phyloP scores from a whole-genome alignment of 2,329 filamentous ascomycete species.

The Calonectria fujianensis region DNA sequence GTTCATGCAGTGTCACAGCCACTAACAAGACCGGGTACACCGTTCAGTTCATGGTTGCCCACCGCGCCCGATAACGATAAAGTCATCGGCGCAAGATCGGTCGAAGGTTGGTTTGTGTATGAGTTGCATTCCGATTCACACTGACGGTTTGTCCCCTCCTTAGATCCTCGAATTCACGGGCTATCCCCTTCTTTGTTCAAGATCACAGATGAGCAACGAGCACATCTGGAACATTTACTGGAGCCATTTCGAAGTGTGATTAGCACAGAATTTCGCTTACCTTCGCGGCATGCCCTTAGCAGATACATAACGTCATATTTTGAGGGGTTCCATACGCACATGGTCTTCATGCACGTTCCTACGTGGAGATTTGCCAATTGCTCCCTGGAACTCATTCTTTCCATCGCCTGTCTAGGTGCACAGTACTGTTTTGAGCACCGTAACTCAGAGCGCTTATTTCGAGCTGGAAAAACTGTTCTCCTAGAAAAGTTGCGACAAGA shows the following conservation, averaged over 20 bases:
- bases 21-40: constrained; percentile 55
- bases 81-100: constrained; percentile 45
- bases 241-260: constrained; percentile 56
- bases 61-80: constrained; percentile 58
- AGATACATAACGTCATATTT: constrained; percentile 61
- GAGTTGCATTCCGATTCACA: background rate
- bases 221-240: constrained; percentile 50
- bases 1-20: constrained; percentile 12
- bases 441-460: constrained; percentile 59
- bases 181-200: constrained; percentile 51
- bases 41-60: constrained; percentile 62
- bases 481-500: constrained; percentile 56
- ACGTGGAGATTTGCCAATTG: constrained; percentile 59
- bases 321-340: constrained; percentile 62
- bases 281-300: constrained; percentile 61
- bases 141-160: background rate
- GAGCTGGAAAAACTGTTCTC: constrained; percentile 57
- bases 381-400: constrained; percentile 58
- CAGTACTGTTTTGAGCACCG: constrained; percentile 63
- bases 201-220: constrained; percentile 60
- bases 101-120: constrained; percentile 27
- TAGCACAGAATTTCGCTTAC: constrained; percentile 56
- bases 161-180: constrained; percentile 45
- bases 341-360: constrained; percentile 61
- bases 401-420: constrained; percentile 59